phyloP scores from a whole-genome alignment of 352 stramenopile genomes.

The Thalassiosira exigua region DNA sequence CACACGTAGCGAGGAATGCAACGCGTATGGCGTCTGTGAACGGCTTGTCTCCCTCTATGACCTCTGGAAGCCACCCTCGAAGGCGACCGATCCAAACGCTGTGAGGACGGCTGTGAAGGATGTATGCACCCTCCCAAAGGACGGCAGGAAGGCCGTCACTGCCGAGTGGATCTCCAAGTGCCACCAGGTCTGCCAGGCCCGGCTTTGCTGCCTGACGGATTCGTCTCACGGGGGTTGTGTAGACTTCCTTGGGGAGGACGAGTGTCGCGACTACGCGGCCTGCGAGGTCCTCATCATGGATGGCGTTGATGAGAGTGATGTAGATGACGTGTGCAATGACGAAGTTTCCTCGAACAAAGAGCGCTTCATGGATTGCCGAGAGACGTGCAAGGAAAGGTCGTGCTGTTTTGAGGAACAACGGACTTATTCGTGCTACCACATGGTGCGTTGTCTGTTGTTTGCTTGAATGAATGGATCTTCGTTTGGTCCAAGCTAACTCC shows the following conservation, averaged over 20 bases:
- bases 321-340: constrained; percentile 23
- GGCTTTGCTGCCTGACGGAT: constrained; percentile 33
- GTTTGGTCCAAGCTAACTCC: too few relatives aligned
- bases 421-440: constrained; percentile 26
- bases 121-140: too few relatives aligned
- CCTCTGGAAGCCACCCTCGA: too few relatives aligned
- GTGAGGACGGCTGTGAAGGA: too few relatives aligned
- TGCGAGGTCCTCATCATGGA: constrained; percentile 26
- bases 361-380: constrained; percentile 7
- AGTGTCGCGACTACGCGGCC: constrained; percentile 19
- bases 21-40: constrained; percentile 31
- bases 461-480: too few relatives aligned
- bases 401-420: constrained; percentile 24
- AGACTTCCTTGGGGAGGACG: constrained; percentile 16
- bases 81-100: too few relatives aligned
- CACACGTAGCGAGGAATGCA: constrained; percentile 5
- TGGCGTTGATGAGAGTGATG: too few relatives aligned
- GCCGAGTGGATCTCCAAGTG: constrained; percentile 18
- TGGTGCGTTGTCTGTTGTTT: too few relatives aligned
- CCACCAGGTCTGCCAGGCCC: constrained; percentile 11
- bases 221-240: constrained; percentile 17
- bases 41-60: too few relatives aligned
- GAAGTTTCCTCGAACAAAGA: constrained; percentile 5
- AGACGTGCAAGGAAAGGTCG: constrained; percentile 12
- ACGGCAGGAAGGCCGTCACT: too few relatives aligned